Conservation (phyloP, 179 eudicot species). For the Nepenthes alata region DNA sequence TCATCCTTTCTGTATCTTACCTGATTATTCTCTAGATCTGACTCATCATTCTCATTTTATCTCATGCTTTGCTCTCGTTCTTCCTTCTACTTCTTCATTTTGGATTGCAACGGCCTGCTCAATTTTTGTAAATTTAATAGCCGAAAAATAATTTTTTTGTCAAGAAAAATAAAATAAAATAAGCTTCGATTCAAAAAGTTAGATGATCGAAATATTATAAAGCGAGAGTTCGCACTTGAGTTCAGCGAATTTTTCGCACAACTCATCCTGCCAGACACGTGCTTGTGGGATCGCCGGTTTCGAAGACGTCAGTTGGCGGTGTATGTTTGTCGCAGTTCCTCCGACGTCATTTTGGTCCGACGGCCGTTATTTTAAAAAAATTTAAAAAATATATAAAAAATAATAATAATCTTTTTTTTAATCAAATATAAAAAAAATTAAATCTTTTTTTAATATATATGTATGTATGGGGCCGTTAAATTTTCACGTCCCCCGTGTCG, state of each 20-base stretch:
- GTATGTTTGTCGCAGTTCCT: too few species aligned
- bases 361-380: too few species aligned
- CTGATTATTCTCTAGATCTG: conserved; percentile 22
- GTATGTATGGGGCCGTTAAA: too few species aligned
- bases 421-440: too few species aligned
- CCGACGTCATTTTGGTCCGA: too few species aligned
- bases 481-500: too few species aligned
- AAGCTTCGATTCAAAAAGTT: conserved; percentile 1
- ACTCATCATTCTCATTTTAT: conserved; percentile 5
- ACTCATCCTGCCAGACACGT: conserved; percentile 48
- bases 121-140: neutral
- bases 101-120: conserved; percentile 62
- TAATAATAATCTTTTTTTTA: too few species aligned
- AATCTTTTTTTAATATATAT: too few species aligned
- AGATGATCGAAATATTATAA: conserved; percentile 76
- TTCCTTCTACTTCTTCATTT: conserved; percentile 68
- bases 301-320: neutral
- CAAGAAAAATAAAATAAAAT: conserved; percentile 3
- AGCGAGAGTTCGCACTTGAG: conserved; percentile 53
- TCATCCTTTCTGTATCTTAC: conserved; percentile 13
- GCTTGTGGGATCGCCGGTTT: conserved; percentile 1
- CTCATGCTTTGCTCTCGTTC: conserved; percentile 33
- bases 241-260: conserved; percentile 58
- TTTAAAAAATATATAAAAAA: too few species aligned
- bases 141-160: conserved; percentile 3